Evolutionary conservation across 257 asterid genomes (phyloP).

Genomic region (Lavandula angustifolia): DNA sequence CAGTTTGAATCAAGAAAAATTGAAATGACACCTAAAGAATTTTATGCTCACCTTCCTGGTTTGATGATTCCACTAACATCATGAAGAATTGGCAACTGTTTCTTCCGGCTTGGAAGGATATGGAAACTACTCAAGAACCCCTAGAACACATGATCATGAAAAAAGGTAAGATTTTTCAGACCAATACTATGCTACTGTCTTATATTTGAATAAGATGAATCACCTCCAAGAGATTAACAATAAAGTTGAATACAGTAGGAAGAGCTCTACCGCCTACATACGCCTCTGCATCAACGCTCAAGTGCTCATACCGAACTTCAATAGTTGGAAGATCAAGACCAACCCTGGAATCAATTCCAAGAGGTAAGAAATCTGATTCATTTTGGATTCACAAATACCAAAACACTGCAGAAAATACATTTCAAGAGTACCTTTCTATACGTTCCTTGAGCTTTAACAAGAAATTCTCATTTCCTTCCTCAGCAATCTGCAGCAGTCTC

Average conservation of each 20-base stretch:
- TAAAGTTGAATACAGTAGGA: slow-evolving; percentile 74
- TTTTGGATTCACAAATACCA: background rate
- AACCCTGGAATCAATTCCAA: slow-evolving; percentile 50
- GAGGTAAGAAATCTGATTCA: background rate
- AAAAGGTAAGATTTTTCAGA: slow-evolving; percentile 14
- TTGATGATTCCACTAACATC: slow-evolving; percentile 76
- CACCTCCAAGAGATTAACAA: slow-evolving; percentile 75
- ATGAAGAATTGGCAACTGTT: slow-evolving; percentile 70
- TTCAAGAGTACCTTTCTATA: slow-evolving; percentile 58
- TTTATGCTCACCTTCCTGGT: slow-evolving; percentile 67
- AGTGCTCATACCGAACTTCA: slow-evolving; percentile 79
- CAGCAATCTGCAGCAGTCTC: slow-evolving; percentile 62
- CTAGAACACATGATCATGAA: slow-evolving; percentile 37
- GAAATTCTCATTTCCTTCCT: slow-evolving; percentile 83
- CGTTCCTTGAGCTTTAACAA: slow-evolving; percentile 66
- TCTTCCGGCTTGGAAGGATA: slow-evolving; percentile 66
- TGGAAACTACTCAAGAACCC: slow-evolving; percentile 61
- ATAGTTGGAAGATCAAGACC: slow-evolving; percentile 76
- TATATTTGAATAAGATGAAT: slow-evolving; percentile 19
- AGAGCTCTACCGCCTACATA: slow-evolving; percentile 81
- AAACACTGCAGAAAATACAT: background rate
- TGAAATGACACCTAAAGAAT: background rate
- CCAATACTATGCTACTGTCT: background rate
- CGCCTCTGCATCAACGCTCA: slow-evolving; percentile 80
- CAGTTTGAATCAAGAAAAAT: background rate